Base-by-base conservation (phyloP, 805 yeast genomes). In the Kodamaea kaohsiungensis region DNA sequence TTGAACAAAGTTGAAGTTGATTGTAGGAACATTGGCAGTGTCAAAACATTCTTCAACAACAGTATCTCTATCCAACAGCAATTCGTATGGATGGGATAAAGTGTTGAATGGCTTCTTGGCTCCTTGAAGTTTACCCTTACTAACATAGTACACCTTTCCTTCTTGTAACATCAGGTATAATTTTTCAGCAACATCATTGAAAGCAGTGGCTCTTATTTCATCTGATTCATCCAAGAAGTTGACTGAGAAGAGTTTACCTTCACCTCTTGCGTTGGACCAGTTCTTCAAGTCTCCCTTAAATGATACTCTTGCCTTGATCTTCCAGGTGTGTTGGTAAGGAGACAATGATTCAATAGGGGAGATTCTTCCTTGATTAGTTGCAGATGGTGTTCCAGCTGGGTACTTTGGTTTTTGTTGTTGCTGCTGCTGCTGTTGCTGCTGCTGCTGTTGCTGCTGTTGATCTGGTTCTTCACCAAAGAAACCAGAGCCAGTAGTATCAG, bases 201-300 rank as follows among this genome's bases (percentile, higher is more conserved):
- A 95, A 1, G 95, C 97, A 2, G 98, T 91, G 9, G 97, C 98
- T 65, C 95, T 82, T 62, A 95, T 95, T 75, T 95, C 98, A 64
- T 95, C 97, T 5, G 97, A 88, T 68, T 95, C 96, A 68, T 95
- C 99, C 54, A 93, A 73, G 55, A 95, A 84, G 61, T 91, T 90
- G 30, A 91, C 89, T 62, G 87, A 88, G 76, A 95, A 91, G 56
- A 95, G 79, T 69, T 89, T 89, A 53, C 99, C 99, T 58, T 87
- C 90, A 54, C 97, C 97, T 63, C 86, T 82, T 57, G 83, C 86
- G 63, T 89, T 91, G 51, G 89, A 83, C 93, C 93, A 95, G 38
- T 89, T 89, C 70, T 90, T 86, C 61, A 93, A 80, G 57, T 91
- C 97, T 53, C 93, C 85, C 70, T 93, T 95, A 69, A 81, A 86